Evolutionary conservation across 2,329 filamentous ascomycete genomes (phyloP).

Genomic region (Aspergillus japonicus): DNA sequence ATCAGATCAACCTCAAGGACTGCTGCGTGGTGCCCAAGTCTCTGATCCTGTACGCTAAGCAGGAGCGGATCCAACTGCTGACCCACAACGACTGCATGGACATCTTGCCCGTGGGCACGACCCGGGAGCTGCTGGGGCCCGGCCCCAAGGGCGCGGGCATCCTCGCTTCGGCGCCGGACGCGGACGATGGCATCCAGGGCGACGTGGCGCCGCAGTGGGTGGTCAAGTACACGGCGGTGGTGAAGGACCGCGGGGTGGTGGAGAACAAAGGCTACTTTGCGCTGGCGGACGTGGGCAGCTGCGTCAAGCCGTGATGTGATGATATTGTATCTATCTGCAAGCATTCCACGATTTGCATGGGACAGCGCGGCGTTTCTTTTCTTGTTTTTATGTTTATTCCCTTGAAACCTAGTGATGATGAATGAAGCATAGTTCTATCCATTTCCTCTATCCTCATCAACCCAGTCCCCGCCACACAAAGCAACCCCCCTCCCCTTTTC

Average conservation of each 20-base stretch:
- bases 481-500: too few relatives aligned
- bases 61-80: constrained; percentile 77
- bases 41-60: constrained; percentile 78
- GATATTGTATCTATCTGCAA: neutral
- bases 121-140: constrained; percentile 77
- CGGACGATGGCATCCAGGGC: constrained; percentile 62
- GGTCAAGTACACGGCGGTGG: constrained; percentile 93
- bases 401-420: neutral
- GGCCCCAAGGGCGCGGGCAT: constrained; percentile 72
- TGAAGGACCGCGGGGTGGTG: constrained; percentile 89
- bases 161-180: constrained; percentile 60
- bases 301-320: constrained; percentile 28
- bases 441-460: neutral
- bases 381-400: neutral
- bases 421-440: neutral
- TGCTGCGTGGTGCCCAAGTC: constrained; percentile 94
- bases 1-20: constrained; percentile 95
- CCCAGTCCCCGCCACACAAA: too few relatives aligned
- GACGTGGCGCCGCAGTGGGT: constrained; percentile 90
- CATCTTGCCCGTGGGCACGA: constrained; percentile 79
- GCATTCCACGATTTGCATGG: neutral
- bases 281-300: constrained; percentile 66
- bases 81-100: constrained; percentile 95
- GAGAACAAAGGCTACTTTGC: constrained; percentile 99
- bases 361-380: constrained; percentile 25